These are phyloP conservation scores for Stylonectria norvegica DNA, from an alignment of 2,329 filamentous ascomycete genomes.

Conservation along the genomic window DNA sequence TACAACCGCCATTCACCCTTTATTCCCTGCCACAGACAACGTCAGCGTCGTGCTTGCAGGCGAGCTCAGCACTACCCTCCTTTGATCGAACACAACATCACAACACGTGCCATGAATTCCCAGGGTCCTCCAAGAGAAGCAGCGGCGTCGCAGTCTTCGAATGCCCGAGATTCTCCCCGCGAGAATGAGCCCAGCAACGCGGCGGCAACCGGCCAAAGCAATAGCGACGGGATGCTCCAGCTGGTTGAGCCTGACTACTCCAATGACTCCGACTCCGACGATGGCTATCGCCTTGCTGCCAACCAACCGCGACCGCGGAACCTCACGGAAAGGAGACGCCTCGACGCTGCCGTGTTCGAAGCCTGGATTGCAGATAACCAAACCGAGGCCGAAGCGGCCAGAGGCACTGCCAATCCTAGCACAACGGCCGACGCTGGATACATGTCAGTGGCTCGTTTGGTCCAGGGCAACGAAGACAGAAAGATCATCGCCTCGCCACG, in stretches of 20 bases:
- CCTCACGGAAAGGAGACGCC: conserved; percentile 46
- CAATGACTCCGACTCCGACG: conserved; percentile 22
- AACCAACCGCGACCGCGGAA: conserved; percentile 34
- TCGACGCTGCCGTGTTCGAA: conserved; percentile 50
- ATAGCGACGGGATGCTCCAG: background rate
- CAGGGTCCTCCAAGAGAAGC: too few species aligned
- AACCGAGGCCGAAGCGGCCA: conserved; percentile 27
- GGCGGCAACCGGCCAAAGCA: background rate
- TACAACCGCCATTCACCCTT: too few species aligned
- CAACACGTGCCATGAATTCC: too few species aligned
- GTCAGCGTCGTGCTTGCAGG: too few species aligned
- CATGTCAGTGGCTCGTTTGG: conserved; percentile 32
- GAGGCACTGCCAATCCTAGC: too few species aligned
- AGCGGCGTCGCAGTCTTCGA: too few species aligned
- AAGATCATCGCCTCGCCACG: conserved; percentile 72
- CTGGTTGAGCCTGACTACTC: conserved; percentile 10
- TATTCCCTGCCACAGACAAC: too few species aligned
- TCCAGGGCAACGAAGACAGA: conserved; percentile 36
- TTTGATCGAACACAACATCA: too few species aligned
- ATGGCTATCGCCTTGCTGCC: conserved; percentile 26
- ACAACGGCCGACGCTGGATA: too few species aligned
- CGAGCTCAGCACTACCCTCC: too few species aligned
- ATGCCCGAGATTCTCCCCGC: too few species aligned
- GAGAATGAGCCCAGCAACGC: too few species aligned
- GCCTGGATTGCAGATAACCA: conserved; percentile 38